Percentiles rank a stretch among this genome's conserved stretches.
phyloP scores from a whole-genome alignment of 345 rosid species.

The Ricinus communis region DNA sequence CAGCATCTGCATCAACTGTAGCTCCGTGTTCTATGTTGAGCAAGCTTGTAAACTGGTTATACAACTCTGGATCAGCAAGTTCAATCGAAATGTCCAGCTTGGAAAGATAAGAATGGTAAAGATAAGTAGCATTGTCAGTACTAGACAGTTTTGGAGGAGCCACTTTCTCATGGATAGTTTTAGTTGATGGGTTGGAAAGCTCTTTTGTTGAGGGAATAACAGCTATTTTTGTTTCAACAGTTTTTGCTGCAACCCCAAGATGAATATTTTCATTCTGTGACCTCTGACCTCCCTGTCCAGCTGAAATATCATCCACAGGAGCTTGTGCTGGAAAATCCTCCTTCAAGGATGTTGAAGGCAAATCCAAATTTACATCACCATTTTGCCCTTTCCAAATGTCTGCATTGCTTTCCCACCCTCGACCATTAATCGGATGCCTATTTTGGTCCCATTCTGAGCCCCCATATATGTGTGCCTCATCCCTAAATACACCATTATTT shows the following conservation, averaged over 20 bases:
- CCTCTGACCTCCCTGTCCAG: constrained; percentile 44
- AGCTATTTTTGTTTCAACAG: constrained; percentile 43
- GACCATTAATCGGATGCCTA: constrained; percentile 58
- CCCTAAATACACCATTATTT: constrained; percentile 70
- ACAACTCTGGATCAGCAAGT: constrained; percentile 68
- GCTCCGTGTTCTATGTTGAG: constrained; percentile 37
- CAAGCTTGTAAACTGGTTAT: constrained; percentile 44
- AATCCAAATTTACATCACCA: constrained; percentile 57
- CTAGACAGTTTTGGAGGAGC: constrained; percentile 36
- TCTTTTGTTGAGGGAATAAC: constrained; percentile 50
- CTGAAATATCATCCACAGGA: constrained; percentile 46
- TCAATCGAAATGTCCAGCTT: constrained; percentile 81
- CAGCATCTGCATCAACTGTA: constrained; percentile 41
- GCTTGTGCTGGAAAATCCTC: constrained; percentile 56
- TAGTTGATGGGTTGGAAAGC: constrained; percentile 33
- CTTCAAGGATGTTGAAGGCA: constrained; percentile 53
- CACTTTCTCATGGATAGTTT: constrained; percentile 31
- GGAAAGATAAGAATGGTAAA: constrained; percentile 60
- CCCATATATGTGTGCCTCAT: constrained; percentile 64
- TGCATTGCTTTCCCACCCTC: constrained; percentile 75
- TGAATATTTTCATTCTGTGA: constrained; percentile 42
- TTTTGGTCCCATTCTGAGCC: constrained; percentile 90
- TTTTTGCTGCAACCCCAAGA: constrained; percentile 39
- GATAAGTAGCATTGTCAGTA: constrained; percentile 25
- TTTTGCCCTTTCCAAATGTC: constrained; percentile 83